A percentile compares a stretch with the other conserved stretches of the same genome.
These are phyloP conservation scores for Gaeumannomyces sp. DNA, from an alignment of 2,329 filamentous ascomycete genomes.

Conservation along the genomic window DNA sequence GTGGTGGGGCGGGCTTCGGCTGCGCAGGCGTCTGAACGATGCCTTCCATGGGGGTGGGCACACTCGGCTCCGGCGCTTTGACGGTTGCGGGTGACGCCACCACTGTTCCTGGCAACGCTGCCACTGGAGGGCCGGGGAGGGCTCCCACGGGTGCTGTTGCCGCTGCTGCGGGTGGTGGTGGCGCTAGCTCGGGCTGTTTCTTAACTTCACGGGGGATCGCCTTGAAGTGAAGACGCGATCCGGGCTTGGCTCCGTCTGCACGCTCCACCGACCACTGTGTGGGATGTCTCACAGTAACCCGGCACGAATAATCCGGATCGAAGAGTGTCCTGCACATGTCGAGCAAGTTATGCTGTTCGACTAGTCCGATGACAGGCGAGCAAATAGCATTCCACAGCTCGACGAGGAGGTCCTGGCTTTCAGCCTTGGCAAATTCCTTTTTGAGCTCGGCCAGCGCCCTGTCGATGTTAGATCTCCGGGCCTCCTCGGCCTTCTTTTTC, in stretches of 20 bases:
- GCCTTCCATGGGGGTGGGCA: neutral
- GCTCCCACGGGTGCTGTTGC: neutral
- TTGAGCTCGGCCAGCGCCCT: slow-evolving; percentile 44
- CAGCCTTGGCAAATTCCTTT: slow-evolving; percentile 29
- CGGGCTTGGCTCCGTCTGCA: slow-evolving; percentile 15
- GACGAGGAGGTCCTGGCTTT: slow-evolving; percentile 35
- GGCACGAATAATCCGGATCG: slow-evolving; percentile 38
- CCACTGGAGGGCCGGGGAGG: neutral
- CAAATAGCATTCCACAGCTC: slow-evolving; percentile 44
- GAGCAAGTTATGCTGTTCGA: slow-evolving; percentile 43
- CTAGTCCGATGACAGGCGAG: slow-evolving; percentile 38
- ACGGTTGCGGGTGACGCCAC: neutral
- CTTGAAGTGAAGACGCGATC: slow-evolving; percentile 14
- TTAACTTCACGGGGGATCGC: slow-evolving; percentile 14
- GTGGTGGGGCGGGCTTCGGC: slow-evolving; percentile 11
- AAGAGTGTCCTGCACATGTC: slow-evolving; percentile 47
- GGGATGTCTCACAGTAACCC: slow-evolving; percentile 40
- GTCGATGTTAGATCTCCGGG: slow-evolving; percentile 40
- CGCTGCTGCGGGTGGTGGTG: neutral
- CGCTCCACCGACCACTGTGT: slow-evolving; percentile 35
- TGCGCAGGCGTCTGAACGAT: neutral
- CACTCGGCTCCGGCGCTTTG: neutral
- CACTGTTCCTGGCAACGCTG: neutral
- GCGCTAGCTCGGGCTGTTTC: neutral
- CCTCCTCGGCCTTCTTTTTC: slow-evolving; percentile 38